Evolutionary conservation across 2,329 filamentous ascomycete species (phyloP).

Genomic region (Xylariales sp.): DNA sequence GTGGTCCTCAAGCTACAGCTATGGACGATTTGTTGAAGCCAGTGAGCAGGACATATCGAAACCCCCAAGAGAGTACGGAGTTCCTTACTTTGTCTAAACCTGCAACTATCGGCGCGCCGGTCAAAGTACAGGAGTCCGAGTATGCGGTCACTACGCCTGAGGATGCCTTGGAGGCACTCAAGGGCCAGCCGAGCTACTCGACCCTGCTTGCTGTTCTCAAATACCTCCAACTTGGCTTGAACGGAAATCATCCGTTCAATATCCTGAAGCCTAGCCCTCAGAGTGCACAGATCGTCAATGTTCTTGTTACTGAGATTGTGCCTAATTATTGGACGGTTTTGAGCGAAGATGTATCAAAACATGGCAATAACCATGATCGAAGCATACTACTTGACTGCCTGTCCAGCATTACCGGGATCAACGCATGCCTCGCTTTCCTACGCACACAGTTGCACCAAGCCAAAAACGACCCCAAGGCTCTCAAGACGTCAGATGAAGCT

Average conservation of each 20-base stretch:
- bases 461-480: constrained; percentile 30
- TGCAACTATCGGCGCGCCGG: constrained; percentile 9
- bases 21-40: constrained; percentile 56
- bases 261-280: constrained; percentile 61
- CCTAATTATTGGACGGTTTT: constrained; percentile 78
- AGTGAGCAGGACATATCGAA: constrained; percentile 47
- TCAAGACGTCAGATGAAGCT: constrained; percentile 34
- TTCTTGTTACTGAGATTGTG: constrained; percentile 68
- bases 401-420: constrained; percentile 70
- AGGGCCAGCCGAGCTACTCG: constrained; percentile 57
- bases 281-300: constrained; percentile 70
- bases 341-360: constrained; percentile 33
- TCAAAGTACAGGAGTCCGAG: constrained; percentile 7
- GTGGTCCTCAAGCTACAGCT: constrained; percentile 1
- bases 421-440: constrained; percentile 69
- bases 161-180: constrained; percentile 57
- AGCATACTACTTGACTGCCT: constrained; percentile 60
- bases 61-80: constrained; percentile 29
- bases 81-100: constrained; percentile 32
- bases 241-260: constrained; percentile 37
- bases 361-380: constrained; percentile 29
- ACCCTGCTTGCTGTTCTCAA: constrained; percentile 47
- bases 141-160: constrained; percentile 30
- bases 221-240: constrained; percentile 38
- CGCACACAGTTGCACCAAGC: constrained; percentile 54